Percentiles rank a stretch among this genome's conserved stretches.
phyloP scores from a whole-genome alignment of 108 stramenopile species.

The Skeletonema menzelii region DNA sequence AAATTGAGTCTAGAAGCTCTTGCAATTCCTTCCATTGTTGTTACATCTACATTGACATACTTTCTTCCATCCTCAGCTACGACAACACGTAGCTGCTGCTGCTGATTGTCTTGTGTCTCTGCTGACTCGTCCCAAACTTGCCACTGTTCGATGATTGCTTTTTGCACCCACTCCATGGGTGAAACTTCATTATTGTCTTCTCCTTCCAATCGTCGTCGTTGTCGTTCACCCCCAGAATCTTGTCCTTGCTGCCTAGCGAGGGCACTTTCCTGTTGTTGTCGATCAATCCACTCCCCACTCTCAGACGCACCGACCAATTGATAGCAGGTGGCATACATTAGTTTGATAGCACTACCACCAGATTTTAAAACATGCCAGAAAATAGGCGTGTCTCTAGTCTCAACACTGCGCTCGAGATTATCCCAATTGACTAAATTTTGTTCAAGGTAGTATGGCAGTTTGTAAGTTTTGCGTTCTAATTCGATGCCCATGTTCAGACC shows the following conservation, averaged over 20 bases:
- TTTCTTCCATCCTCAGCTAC: constrained; percentile 42
- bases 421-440: constrained; percentile 32
- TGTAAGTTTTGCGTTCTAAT: constrained; percentile 27
- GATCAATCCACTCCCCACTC: constrained; percentile 24
- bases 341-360: constrained; percentile 51
- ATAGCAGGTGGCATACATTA: constrained; percentile 47
- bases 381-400: constrained; percentile 28
- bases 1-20: constrained; percentile 32
- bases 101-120: not conserved
- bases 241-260: not conserved
- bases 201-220: not conserved
- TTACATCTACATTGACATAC: constrained; percentile 52
- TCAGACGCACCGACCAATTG: constrained; percentile 38
- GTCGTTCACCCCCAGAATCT: not conserved
- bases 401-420: not conserved
- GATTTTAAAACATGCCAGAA: constrained; percentile 53
- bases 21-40: constrained; percentile 31
- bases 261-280: not conserved
- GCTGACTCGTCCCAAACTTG: constrained; percentile 2
- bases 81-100: constrained; percentile 30
- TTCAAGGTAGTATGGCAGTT: constrained; percentile 21
- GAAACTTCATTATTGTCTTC: not conserved
- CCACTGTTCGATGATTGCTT: constrained; percentile 5
- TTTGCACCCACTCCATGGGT: constrained; percentile 13
- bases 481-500: constrained; percentile 13